Evolutionary conservation across 2,329 filamentous ascomycete genomes (phyloP).

Genomic region (Venturia carpophila): DNA sequence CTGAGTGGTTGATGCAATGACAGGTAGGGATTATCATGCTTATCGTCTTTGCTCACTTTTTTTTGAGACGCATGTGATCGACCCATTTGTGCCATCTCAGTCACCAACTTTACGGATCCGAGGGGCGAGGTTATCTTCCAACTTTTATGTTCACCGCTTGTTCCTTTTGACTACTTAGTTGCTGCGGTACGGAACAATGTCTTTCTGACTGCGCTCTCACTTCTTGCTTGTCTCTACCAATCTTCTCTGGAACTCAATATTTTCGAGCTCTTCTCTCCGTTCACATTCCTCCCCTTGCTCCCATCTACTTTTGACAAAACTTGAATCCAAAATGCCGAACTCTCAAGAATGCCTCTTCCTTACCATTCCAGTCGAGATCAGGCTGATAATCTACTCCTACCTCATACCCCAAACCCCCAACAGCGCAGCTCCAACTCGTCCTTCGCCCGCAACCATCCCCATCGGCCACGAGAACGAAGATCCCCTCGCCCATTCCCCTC

Average conservation of each 20-base stretch:
- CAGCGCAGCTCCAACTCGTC: neutral
- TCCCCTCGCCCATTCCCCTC: neutral
- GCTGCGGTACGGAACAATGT: neutral
- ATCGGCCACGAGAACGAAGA: constrained; percentile 7
- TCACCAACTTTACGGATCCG: neutral
- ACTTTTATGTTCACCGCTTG: neutral
- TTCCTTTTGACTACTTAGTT: neutral
- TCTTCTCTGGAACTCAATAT: neutral
- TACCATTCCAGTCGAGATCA: constrained; percentile 32
- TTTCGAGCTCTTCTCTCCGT: neutral
- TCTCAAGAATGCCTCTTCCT: neutral
- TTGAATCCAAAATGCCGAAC: neutral
- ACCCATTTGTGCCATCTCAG: neutral
- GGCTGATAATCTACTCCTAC: constrained; percentile 40
- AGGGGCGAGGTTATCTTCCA: constrained; percentile 1
- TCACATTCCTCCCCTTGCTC: neutral
- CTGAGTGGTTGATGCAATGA: neutral
- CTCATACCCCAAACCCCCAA: constrained; percentile 34
- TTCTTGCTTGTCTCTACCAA: no score
- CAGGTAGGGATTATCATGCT: neutral
- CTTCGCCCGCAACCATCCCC: neutral
- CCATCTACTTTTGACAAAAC: neutral
- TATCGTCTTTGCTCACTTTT: neutral
- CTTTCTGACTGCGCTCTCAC: neutral
- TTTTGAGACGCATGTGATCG: neutral